Evolutionary conservation across 2,329 filamentous ascomycete genomes (phyloP), one percentile per base, ranked within the genome.

Genomic region (Xylogone sp.): DNA sequence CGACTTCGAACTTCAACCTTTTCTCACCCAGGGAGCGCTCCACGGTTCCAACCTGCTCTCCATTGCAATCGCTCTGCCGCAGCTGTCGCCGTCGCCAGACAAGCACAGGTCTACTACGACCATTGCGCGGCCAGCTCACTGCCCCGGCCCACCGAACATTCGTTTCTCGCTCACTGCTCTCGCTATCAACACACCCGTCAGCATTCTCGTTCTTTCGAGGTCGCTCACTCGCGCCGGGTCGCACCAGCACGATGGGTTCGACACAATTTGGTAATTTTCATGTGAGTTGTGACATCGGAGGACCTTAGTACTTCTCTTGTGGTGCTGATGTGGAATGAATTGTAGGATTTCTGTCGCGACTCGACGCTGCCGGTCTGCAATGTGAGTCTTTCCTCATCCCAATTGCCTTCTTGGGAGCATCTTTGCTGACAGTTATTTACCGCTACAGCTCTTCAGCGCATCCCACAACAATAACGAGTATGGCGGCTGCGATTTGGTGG

Each of bases 361-460:
- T 88, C 88, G 62, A 92, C 88, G 52, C 76, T 93, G 63, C 88
- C 89, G 50, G 77, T 93, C 63, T 94, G 88, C 77, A 93, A 93
- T 79, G 88, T 92, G 79, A 64, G 86, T 81, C 12, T 13, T 16
- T 18, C 34, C 12, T 18, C 34, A 16, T 16, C 16, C 12, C 34
- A 21, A 21, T 51, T 42, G 13, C 13, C 19, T 9, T 13, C 27
- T 21, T n/a, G 2, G 21, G 20, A 27, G 20, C 27, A 51, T 20
- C 21, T 31, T 39, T 22, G 22, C 42, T n/a, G 16, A 42, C 24
- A n/a, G 29, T 27, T 18, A 21, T 45, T n/a, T 29, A 50, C 18
- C 31, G 18, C 21, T 39, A 55, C 45, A 90, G 85, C 78, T 96
- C 60, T 63, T 58, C 46, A 62, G 31, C 48, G 62, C 63, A 45